These are phyloP conservation scores for Cyphellophora europaea DNA, from an alignment of 2,329 filamentous ascomycete genomes.

Conservation along the genomic window DNA sequence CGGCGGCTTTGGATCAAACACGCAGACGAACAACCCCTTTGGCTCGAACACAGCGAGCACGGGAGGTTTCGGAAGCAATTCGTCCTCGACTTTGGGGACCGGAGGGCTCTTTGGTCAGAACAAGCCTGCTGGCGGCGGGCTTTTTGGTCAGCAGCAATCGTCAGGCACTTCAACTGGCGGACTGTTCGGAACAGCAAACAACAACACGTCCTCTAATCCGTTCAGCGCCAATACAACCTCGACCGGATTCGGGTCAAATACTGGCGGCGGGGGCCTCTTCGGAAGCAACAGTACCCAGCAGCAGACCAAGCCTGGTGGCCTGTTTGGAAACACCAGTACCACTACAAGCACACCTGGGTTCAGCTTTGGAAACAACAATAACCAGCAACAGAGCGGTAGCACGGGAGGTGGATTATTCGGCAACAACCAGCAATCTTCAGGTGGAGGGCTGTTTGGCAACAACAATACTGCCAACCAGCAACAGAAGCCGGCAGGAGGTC, in stretches of 20 bases:
- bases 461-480: slow-evolving; percentile 19
- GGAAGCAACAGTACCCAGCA: slow-evolving; percentile 30
- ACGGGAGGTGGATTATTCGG: slow-evolving; percentile 13
- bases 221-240: slow-evolving; percentile 25
- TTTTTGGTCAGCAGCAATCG: slow-evolving; percentile 19
- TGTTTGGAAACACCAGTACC: slow-evolving; percentile 34
- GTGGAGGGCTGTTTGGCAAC: slow-evolving; percentile 20
- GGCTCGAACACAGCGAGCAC: slow-evolving; percentile 26
- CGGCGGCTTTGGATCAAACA: slow-evolving; percentile 16
- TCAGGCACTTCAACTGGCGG: slow-evolving; percentile 25
- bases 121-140: slow-evolving; percentile 21
- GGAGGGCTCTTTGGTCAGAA: slow-evolving; percentile 33
- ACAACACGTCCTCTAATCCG: slow-evolving; percentile 22
- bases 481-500: slow-evolving; percentile 10
- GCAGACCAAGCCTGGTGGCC: slow-evolving; percentile 26
- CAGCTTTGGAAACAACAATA: slow-evolving; percentile 23
- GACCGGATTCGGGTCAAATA: slow-evolving; percentile 34
- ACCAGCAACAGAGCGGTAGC: slow-evolving; percentile 22
- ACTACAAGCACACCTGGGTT: slow-evolving; percentile 20
- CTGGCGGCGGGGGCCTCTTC: slow-evolving; percentile 35
- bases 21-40: slow-evolving; percentile 21
- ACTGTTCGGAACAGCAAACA: slow-evolving; percentile 31
- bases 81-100: slow-evolving; percentile 29
- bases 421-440: slow-evolving; percentile 21
- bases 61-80: slow-evolving; percentile 26